phyloP scores from a whole-genome alignment of 2,329 filamentous ascomycete genomes.

The Paramyrothecium sp. region DNA sequence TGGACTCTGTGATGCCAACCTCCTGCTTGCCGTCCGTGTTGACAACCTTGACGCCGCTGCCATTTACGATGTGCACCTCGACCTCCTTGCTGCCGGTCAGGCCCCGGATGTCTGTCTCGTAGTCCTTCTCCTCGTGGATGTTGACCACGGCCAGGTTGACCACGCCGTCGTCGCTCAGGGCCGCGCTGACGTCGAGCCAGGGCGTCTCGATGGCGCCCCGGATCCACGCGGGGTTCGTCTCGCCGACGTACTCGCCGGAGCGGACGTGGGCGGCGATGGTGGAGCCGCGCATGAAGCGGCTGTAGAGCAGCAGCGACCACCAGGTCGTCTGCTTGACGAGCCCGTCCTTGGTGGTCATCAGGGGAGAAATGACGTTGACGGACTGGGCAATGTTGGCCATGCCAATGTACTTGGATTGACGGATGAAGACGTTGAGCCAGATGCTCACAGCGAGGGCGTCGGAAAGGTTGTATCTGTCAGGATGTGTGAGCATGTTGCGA shows the following conservation, averaged over 20 bases:
- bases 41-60: conserved; percentile 44
- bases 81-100: conserved; percentile 44
- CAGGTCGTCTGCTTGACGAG: conserved; percentile 71
- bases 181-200: conserved; percentile 67
- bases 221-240: conserved; percentile 65
- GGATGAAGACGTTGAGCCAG: conserved; percentile 75
- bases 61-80: conserved; percentile 58
- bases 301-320: conserved; percentile 66
- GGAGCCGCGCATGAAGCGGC: conserved; percentile 65
- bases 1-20: conserved; percentile 43
- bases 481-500: background rate
- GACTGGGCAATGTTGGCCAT: conserved; percentile 80
- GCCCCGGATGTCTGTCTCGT: conserved; percentile 60
- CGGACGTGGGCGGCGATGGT: conserved; percentile 66
- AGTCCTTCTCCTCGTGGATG: conserved; percentile 58
- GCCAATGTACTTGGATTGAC: conserved; percentile 67
- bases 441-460: conserved; percentile 73
- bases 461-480: conserved; percentile 67
- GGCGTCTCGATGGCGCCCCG: conserved; percentile 65
- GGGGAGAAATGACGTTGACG: conserved; percentile 74
- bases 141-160: conserved; percentile 73
- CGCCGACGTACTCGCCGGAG: conserved; percentile 62
- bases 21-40: conserved; percentile 64
- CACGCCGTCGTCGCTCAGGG: conserved; percentile 54
- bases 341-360: conserved; percentile 67